Evolutionary conservation across 2,329 filamentous ascomycete species (phyloP), one percentile per base, ranked within the genome.

Genomic region (Ilyonectria mors-panacis): DNA sequence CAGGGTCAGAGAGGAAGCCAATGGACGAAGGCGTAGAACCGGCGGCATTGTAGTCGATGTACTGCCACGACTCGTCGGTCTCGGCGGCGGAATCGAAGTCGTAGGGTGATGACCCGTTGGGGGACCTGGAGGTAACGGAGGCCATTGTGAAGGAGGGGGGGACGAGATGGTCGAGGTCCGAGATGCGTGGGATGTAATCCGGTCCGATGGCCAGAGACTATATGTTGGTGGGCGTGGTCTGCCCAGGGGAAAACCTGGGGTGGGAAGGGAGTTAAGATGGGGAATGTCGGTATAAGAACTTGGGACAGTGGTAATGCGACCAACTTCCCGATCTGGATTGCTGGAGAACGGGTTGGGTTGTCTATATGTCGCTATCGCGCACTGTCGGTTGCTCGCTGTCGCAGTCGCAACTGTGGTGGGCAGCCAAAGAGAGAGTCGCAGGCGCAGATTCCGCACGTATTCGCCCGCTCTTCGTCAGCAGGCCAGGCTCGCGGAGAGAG

Each of bases 1-100:
- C 83, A 6, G 87, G 86, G 68, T 87, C 87, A 28, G 84, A 82
- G 19, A 85, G 77, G 66, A 87, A 85, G 19, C 81, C 83, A 10
- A 83, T 78, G 0, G 83, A 84, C 0, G 78, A 81, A 0, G 82
- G 72, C 4, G 74, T 78, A 17, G 81, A 81, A 30, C 74, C 77
- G 63, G 76, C 71, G 54, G 76, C 76, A 35, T 78, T 74, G 63
- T 80, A 79, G 65, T 83, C 80, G 65, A 85, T 75, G 50, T 82
- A 81, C 57, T 84, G 81, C 83, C 84, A 85, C 59, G 82, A 81
- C 62, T 85, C 83, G 45, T 86, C 84, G 5, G 78, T 73, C 26
- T 83, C 82, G 67, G 77, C 77, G 10, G 72, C 76, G 7, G 80
- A 78, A 39, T 83, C 81, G 59, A 81, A 79, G 61, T 84, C 82